Evolutionary conservation across 257 asterid genomes (phyloP).

Genomic region (Rhazya stricta): DNA sequence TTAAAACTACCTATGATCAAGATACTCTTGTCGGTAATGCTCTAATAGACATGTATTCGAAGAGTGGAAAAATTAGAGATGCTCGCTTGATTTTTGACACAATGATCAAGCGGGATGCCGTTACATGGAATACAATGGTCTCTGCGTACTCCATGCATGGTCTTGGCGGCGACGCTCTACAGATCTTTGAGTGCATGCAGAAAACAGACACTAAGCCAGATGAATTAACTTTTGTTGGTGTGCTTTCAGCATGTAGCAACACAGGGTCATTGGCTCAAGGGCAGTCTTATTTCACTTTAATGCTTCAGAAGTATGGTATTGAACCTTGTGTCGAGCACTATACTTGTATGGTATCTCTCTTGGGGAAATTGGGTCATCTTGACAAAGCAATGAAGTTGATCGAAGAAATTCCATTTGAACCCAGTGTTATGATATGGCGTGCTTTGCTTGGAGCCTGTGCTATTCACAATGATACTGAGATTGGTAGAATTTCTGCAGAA

Average conservation of each 20-base stretch:
- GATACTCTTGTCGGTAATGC: conserved; percentile 77
- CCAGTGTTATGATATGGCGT: conserved; percentile 95
- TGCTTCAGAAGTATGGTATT: conserved; percentile 57
- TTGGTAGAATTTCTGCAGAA: conserved; percentile 72
- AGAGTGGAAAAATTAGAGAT: conserved; percentile 72
- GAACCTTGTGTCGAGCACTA: conserved; percentile 85
- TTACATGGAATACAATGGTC: conserved; percentile 84
- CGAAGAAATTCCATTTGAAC: conserved; percentile 61
- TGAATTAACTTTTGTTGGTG: conserved; percentile 73
- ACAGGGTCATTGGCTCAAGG: conserved; percentile 76
- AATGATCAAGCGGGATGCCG: conserved; percentile 44
- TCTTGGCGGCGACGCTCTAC: conserved; percentile 68
- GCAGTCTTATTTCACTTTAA: conserved; percentile 48
- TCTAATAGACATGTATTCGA: conserved; percentile 84
- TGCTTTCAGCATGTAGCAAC: conserved; percentile 91
- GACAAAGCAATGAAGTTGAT: conserved; percentile 68
- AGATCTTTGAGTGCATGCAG: conserved; percentile 54
- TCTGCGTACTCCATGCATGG: conserved; percentile 96
- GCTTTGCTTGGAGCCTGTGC: conserved; percentile 92
- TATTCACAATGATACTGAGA: conserved; percentile 61
- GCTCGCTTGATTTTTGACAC: conserved; percentile 66
- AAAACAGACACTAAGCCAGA: conserved; percentile 52
- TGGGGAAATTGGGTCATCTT: conserved; percentile 77
- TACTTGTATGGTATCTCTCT: conserved; percentile 85
- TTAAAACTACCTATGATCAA: conserved; percentile 54